phyloP scores from a whole-genome alignment of 192 early-diverging fungal genomes.

The Umbelopsis vinacea region DNA sequence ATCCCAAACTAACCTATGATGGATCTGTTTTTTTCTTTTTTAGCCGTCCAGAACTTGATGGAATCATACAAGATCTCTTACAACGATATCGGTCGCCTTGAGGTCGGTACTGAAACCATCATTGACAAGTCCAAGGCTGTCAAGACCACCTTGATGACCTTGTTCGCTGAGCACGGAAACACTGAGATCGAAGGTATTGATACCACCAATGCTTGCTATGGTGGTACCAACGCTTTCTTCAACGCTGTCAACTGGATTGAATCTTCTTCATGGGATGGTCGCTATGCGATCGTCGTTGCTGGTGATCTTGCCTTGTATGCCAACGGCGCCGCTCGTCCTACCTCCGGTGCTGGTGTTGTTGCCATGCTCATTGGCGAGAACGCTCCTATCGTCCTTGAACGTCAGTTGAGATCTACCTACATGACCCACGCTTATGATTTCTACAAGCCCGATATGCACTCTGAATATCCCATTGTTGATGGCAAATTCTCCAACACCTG shows the following conservation, averaged over 20 bases:
- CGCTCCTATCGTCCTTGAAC: conserved; percentile 94
- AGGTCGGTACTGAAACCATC: conserved; percentile 99
- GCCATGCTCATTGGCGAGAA: conserved; percentile 92
- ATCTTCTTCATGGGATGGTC: conserved; percentile 92
- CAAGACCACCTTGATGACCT: conserved; percentile 95
- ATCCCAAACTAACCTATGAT: too few relatives aligned
- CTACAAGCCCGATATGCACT: conserved; percentile 98
- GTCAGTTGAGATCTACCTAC: conserved; percentile 71
- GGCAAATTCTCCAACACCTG: conserved; percentile 92
- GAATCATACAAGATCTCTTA: conserved; percentile 91
- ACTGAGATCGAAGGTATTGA: conserved; percentile 95
- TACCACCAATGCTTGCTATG: conserved; percentile 99
- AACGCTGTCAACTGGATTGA: conserved; percentile 98
- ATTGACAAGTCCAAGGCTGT: conserved; percentile 99
- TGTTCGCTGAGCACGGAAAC: conserved; percentile 92
- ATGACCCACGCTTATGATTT: conserved; percentile 99
- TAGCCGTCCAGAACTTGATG: conserved; percentile 88
- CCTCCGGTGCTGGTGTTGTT: conserved; percentile 90
- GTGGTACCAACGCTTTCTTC: conserved; percentile 95
- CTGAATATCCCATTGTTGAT: conserved; percentile 98
- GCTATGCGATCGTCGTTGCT: conserved; percentile 85
- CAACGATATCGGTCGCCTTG: conserved; percentile 89
- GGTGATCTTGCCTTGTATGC: conserved; percentile 98
- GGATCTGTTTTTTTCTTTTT: conserved; percentile 40
- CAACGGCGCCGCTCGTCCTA: conserved; percentile 87